Percentiles rank a stretch among this genome's conserved stretches.
phyloP scores from a whole-genome alignment of 352 stramenopile species.

The Pythium oligandrum region DNA sequence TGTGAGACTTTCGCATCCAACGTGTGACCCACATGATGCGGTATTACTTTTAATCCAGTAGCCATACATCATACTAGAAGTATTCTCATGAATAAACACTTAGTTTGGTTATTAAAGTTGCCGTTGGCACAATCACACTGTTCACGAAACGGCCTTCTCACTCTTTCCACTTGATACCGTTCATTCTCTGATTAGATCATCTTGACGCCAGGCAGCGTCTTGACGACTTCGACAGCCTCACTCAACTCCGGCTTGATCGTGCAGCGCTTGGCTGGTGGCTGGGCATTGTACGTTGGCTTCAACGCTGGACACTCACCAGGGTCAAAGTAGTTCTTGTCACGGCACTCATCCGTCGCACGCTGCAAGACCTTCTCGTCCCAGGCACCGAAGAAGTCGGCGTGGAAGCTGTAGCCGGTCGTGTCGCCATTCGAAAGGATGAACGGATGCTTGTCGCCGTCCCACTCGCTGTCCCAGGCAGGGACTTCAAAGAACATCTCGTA shows the following conservation, averaged over 20 bases:
- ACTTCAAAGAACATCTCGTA: constrained; percentile 53
- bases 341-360: constrained; percentile 33
- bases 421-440: constrained; percentile 49
- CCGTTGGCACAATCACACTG: too few relatives aligned
- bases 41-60: too few relatives aligned
- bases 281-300: constrained; percentile 28
- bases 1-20: too few relatives aligned
- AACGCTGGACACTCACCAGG: constrained; percentile 36
- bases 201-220: constrained; percentile 14
- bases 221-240: constrained; percentile 23
- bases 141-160: too few relatives aligned
- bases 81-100: too few relatives aligned
- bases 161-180: too few relatives aligned
- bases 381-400: constrained; percentile 50
- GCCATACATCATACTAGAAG: too few relatives aligned
- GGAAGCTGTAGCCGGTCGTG: constrained; percentile 39
- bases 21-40: too few relatives aligned
- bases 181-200: too few relatives aligned
- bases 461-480: constrained; percentile 40
- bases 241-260: constrained; percentile 30
- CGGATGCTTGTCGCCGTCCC: constrained; percentile 33
- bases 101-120: too few relatives aligned
- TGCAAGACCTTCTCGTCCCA: constrained; percentile 42
- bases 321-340: constrained; percentile 49
- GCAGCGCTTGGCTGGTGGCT: constrained; percentile 26